Evolutionary conservation across 352 stramenopile genomes (phyloP).

Genomic region (Thalassiosira oceanica): DNA sequence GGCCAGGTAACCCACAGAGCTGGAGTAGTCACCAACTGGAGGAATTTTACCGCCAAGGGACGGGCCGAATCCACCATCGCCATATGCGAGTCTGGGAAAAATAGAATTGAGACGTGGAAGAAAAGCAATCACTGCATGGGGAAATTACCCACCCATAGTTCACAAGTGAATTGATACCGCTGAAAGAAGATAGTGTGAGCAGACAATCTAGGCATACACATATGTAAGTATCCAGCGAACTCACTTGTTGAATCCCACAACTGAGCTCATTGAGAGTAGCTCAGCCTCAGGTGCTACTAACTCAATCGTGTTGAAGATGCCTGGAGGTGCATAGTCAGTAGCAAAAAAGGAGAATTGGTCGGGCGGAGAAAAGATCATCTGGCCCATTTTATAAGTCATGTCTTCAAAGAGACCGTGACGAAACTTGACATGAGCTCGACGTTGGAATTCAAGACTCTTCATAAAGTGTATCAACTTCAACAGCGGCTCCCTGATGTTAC

Average conservation of each 20-base stretch:
- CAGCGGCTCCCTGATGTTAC: constrained; percentile 62
- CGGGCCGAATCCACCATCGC: constrained; percentile 51
- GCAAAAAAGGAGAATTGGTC: constrained; percentile 60
- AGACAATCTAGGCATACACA: no score
- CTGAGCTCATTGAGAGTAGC: constrained; percentile 39
- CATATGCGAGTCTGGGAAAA: constrained; percentile 39
- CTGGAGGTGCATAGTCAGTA: constrained; percentile 45
- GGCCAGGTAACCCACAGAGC: constrained; percentile 28
- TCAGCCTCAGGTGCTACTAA: constrained; percentile 45
- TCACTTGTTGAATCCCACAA: constrained; percentile 50
- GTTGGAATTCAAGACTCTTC: constrained; percentile 38
- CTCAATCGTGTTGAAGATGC: constrained; percentile 33
- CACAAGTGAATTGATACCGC: no score
- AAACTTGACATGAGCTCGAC: constrained; percentile 24
- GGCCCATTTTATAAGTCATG: constrained; percentile 56
- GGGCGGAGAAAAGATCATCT: constrained; percentile 58
- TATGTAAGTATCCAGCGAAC: no score
- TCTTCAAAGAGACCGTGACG: constrained; percentile 24
- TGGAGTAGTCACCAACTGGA: constrained; percentile 31
- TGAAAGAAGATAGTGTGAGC: no score
- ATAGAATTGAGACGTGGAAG: no score
- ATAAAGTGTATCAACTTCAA: constrained; percentile 63
- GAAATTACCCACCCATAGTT: no score
- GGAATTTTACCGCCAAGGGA: neutral
- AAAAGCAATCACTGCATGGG: no score